phyloP scores from a whole-genome alignment of 805 yeast genomes.

The Yamadazyma akitaensis region DNA sequence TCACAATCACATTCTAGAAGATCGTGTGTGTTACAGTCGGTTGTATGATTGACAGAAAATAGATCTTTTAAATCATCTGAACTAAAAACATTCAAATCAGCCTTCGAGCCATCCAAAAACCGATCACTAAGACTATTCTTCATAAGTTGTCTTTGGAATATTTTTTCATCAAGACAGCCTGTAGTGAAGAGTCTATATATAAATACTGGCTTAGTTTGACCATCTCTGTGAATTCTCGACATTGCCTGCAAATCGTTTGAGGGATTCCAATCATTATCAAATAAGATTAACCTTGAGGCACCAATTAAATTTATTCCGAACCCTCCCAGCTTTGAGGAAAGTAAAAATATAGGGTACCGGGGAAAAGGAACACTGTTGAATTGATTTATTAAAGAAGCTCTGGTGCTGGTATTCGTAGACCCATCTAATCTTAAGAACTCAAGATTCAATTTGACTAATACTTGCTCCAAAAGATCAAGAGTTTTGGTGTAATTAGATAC shows the following conservation, averaged over 20 bases:
- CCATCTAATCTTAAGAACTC: slow-evolving; percentile 77
- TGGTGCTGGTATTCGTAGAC: slow-evolving; percentile 60
- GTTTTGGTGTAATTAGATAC: slow-evolving; percentile 89
- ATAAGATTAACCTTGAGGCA: slow-evolving; percentile 77
- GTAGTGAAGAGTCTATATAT: slow-evolving; percentile 82
- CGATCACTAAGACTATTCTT: slow-evolving; percentile 76
- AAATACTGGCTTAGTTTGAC: slow-evolving; percentile 74
- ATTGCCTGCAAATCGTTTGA: slow-evolving; percentile 88
- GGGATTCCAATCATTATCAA: slow-evolving; percentile 98
- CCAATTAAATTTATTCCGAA: slow-evolving; percentile 88
- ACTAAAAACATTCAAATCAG: slow-evolving; percentile 66
- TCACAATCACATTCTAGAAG: slow-evolving; percentile 61
- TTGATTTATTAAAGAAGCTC: slow-evolving; percentile 63
- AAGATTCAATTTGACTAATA: slow-evolving; percentile 48
- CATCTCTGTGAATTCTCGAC: slow-evolving; percentile 95
- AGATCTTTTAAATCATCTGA: slow-evolving; percentile 67
- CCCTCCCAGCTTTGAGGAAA: slow-evolving; percentile 93
- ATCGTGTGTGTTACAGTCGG: slow-evolving; percentile 73
- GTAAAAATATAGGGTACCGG: slow-evolving; percentile 56
- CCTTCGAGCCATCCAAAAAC: slow-evolving; percentile 45
- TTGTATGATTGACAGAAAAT: slow-evolving; percentile 53
- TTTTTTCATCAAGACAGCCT: slow-evolving; percentile 92
- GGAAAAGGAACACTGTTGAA: slow-evolving; percentile 54
- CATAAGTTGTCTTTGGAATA: slow-evolving; percentile 85
- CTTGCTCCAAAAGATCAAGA: slow-evolving; percentile 65